Evolutionary conservation across 495 filamentous ascomycete genomes (phyloP).

Genomic region (Penicillium daleae): DNA sequence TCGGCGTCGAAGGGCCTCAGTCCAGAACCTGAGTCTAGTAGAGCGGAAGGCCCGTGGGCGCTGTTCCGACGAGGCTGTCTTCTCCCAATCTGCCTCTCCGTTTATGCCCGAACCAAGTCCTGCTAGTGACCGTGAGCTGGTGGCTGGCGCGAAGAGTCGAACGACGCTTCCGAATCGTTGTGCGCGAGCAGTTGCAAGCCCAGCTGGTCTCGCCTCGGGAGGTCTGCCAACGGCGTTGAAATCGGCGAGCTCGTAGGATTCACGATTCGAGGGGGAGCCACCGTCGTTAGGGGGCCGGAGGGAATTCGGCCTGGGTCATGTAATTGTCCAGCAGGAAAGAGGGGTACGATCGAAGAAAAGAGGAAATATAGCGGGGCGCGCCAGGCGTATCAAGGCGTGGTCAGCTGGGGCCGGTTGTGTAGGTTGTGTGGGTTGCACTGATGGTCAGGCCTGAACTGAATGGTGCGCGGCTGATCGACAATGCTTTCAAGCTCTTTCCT

Average conservation of each 20-base stretch:
- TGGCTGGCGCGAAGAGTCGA: constrained; percentile 15
- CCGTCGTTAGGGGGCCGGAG: constrained; percentile 33
- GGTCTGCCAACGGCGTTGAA: constrained; percentile 29
- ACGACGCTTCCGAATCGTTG: constrained; percentile 1
- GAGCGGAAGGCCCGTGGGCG: constrained; percentile 21
- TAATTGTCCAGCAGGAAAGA: constrained; percentile 16
- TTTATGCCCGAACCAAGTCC: constrained; percentile 8
- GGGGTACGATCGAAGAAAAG: constrained; percentile 18
- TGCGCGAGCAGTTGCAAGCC: constrained; percentile 13
- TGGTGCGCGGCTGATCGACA: constrained; percentile 12
- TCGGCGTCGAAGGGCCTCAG: constrained; percentile 42
- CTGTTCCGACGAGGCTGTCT: constrained; percentile 15
- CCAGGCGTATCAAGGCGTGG: constrained; percentile 23
- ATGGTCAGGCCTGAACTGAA: constrained; percentile 24
- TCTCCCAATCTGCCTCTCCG: constrained; percentile 20
- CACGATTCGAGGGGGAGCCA: constrained; percentile 32
- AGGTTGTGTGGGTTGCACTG: constrained; percentile 28
- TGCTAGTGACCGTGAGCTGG: constrained; percentile 20
- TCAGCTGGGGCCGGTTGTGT: constrained; percentile 22
- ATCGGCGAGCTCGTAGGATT: constrained; percentile 45
- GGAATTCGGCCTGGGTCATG: constrained; percentile 23
- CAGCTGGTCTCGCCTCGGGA: constrained; percentile 14
- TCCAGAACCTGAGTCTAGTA: constrained; percentile 43
- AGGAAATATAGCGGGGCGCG: constrained; percentile 24
- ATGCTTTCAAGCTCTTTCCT: constrained; percentile 6